Evolutionary conservation across 1,139 yeast genomes (phyloP).

Genomic region (Blastobotrys raffinosifermentans): DNA sequence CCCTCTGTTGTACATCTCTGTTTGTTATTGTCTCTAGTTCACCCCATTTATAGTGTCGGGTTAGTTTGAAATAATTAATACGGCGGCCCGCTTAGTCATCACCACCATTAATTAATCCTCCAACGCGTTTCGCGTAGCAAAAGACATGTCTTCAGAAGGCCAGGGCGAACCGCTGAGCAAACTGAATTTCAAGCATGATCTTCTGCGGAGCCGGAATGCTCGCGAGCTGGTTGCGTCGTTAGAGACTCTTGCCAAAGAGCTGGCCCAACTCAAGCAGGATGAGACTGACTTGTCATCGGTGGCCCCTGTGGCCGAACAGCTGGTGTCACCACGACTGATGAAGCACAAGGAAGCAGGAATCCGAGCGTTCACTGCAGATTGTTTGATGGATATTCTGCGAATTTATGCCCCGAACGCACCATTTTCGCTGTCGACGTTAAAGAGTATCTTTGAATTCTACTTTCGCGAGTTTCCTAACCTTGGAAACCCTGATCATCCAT

Average conservation of each 20-base stretch:
- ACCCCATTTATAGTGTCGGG: too few species aligned
- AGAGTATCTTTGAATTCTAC: slow-evolving; percentile 40
- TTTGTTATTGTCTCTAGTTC: too few species aligned
- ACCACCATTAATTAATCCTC: too few species aligned
- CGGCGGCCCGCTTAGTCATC: too few species aligned
- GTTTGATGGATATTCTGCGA: slow-evolving; percentile 69
- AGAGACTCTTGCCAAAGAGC: slow-evolving; percentile 49
- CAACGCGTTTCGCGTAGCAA: too few species aligned
- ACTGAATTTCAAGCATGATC: slow-evolving; percentile 1
- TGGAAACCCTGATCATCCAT: slow-evolving; percentile 55
- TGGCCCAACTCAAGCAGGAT: slow-evolving; percentile 58
- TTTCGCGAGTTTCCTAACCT: slow-evolving; percentile 57
- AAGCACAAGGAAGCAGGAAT: slow-evolving; percentile 63
- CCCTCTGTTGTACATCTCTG: too few species aligned
- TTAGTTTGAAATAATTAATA: too few species aligned
- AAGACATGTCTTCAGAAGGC: too few species aligned
- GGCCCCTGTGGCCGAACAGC: slow-evolving; percentile 43
- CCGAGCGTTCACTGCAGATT: slow-evolving; percentile 65
- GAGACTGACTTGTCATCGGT: slow-evolving; percentile 43
- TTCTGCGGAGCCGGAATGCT: background rate
- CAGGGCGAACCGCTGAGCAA: slow-evolving; percentile 1
- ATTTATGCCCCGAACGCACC: slow-evolving; percentile 92
- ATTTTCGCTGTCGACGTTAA: slow-evolving; percentile 56
- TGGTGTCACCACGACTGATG: slow-evolving; percentile 54
- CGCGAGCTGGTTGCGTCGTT: slow-evolving; percentile 1